These are phyloP conservation scores for Kwoniella mangroviensis DNA, from an alignment of 768 basidiomycete genomes.

Conservation along the genomic window DNA sequence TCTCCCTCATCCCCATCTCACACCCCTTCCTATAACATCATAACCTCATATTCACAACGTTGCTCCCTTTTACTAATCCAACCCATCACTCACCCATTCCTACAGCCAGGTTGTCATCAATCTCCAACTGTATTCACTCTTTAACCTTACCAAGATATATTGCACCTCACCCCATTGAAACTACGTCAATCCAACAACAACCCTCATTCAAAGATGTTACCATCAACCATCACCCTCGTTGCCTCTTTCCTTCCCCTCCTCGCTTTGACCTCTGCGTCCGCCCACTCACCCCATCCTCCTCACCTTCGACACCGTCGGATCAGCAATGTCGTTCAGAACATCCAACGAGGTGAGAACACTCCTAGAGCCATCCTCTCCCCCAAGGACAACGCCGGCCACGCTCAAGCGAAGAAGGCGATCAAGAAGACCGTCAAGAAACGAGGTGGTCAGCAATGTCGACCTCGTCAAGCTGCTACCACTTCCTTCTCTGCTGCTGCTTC, in stretches of 20 bases:
- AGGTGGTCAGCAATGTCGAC: conserved; percentile 34
- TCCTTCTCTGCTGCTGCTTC: conserved; percentile 11
- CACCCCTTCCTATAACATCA: neutral
- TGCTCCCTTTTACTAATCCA: neutral
- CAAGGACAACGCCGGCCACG: conserved; percentile 36
- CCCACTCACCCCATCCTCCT: conserved; percentile 29
- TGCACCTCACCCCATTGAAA: neutral
- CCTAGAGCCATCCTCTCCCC: conserved; percentile 21
- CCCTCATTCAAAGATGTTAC: conserved; percentile 8
- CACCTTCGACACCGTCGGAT: conserved; percentile 41
- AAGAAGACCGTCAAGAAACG: conserved; percentile 37
- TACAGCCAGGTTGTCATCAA: neutral
- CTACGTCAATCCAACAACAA: neutral
- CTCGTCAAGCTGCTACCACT: conserved; percentile 18
- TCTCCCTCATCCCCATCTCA: neutral
- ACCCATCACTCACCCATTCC: neutral
- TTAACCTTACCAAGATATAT: neutral
- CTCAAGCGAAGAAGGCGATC: conserved; percentile 43
- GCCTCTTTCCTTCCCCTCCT: conserved; percentile 41
- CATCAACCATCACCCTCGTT: conserved; percentile 29
- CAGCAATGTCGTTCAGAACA: conserved; percentile 22
- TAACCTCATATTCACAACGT: neutral
- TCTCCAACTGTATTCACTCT: conserved; percentile 13
- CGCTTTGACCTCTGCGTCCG: conserved; percentile 19
- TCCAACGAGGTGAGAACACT: conserved; percentile 12